A percentile compares a stretch with the other conserved stretches of the same genome.
Evolutionary conservation across 768 basidiomycete genomes (phyloP).

Genomic region (Leccinum uliginosum): DNA sequence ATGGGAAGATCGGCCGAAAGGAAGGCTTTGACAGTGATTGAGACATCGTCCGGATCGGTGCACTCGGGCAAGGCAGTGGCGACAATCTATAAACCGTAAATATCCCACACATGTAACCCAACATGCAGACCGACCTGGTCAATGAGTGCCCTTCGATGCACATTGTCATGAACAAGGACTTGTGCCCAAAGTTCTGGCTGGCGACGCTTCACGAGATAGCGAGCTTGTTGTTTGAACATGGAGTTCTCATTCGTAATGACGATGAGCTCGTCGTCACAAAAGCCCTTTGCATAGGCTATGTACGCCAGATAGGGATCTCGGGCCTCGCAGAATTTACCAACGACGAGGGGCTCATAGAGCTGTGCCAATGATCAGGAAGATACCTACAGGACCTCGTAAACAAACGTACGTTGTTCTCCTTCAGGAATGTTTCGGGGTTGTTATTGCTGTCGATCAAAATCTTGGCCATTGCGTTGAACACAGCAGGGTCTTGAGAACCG

Average conservation of each 20-base stretch:
- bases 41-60: slow-evolving; percentile 98
- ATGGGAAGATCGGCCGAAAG: slow-evolving; percentile 94
- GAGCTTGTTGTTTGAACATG: slow-evolving; percentile 99
- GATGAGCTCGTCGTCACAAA: slow-evolving; percentile 98
- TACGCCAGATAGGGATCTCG: slow-evolving; percentile 98
- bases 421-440: slow-evolving; percentile 96
- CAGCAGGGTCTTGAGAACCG: slow-evolving; percentile 90
- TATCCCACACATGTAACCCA: not conserved
- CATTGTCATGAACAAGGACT: slow-evolving; percentile 84
- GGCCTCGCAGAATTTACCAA: slow-evolving; percentile 99
- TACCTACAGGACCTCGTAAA: not conserved
- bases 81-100: slow-evolving; percentile 53
- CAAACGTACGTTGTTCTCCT: slow-evolving; percentile 89
- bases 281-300: slow-evolving; percentile 98
- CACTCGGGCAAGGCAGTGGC: slow-evolving; percentile 95
- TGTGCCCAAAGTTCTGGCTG: slow-evolving; percentile 95
- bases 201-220: slow-evolving; percentile 95
- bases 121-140: slow-evolving; percentile 65
- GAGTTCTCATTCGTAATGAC: slow-evolving; percentile 97
- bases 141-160: slow-evolving; percentile 88
- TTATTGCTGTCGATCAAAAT: slow-evolving; percentile 98
- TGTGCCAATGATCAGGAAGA: slow-evolving; percentile 29
- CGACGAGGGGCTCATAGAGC: slow-evolving; percentile 94
- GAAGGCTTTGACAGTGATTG: slow-evolving; percentile 98
- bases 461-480: slow-evolving; percentile 98